Evolutionary conservation across 768 basidiomycete species (phyloP), one percentile per base, ranked within the genome.

Genomic region (Amanita subjunquillea): DNA sequence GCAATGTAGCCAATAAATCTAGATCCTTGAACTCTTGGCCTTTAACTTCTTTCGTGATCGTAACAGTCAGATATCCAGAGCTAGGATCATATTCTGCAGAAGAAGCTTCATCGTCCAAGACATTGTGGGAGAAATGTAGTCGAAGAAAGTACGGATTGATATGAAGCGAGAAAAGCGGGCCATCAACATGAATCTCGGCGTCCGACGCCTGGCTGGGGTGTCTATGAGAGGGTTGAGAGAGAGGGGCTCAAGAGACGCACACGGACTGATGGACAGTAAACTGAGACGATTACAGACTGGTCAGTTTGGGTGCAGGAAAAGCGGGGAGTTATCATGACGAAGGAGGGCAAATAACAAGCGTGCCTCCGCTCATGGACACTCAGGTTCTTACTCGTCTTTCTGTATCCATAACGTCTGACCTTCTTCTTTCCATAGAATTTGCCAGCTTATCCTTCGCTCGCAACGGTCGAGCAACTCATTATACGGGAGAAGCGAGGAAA

Each of bases 131-230:
- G 63, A 93, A 90, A 60, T 82, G 80, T 56, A 93, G 73, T 1
- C 88, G 83, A 50, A 92, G 73, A 60, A 86, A 92, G 62, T 91
- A 93, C 2, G 90, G 90, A 54, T 86, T 87, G 63, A 91, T 77
- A 60, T 91, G 82, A 38, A 90, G 68, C 17, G 80, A 82, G 63
- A 91, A 73, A 45, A 85, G 66, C 25, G 78, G 78, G 50, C 79
- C 79, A 60, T 88, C 84, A 52, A 89, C 79, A 57, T 85, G 73
- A 47, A 90, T 83, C 64, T 91, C 90, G 30, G 83, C 79, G 57
- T 91, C 90, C 39, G 83, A 78, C 9, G 90, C 87, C 89, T 91
- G 77, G 65, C n/a, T 53, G 27, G 17, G 10, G 20, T 41, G 72
- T 69, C 60, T 44, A 37, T 58, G 53, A 50, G 48, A 41, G 32